These are phyloP conservation scores for Spathaspora sp. DNA, from an alignment of 805 yeast species.

Conservation along the genomic window DNA sequence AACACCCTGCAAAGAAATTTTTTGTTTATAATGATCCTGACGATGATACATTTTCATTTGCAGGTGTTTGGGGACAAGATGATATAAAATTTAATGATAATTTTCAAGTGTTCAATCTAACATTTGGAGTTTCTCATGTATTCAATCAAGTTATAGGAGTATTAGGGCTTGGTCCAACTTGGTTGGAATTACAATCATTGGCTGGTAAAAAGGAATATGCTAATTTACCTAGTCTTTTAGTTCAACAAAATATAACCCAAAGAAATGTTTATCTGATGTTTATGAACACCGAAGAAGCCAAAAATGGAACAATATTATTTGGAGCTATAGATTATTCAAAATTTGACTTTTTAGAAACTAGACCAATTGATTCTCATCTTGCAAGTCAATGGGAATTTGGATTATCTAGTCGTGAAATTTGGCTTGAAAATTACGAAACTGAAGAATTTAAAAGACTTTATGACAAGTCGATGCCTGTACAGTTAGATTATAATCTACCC, in stretches of 20 bases:
- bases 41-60: not conserved
- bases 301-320: constrained; percentile 33
- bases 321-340: constrained; percentile 44
- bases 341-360: constrained; percentile 14
- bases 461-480: not conserved
- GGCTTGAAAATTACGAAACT: not conserved
- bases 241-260: constrained; percentile 26
- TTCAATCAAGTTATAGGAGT: constrained; percentile 65
- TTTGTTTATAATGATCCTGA: not conserved
- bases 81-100: constrained; percentile 46
- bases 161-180: constrained; percentile 67
- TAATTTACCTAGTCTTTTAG: constrained; percentile 35
- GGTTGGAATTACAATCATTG: constrained; percentile 55
- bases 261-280: constrained; percentile 34
- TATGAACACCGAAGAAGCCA: constrained; percentile 23
- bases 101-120: constrained; percentile 43
- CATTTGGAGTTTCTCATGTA: constrained; percentile 71
- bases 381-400: not conserved
- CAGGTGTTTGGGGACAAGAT: constrained; percentile 63
- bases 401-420: not conserved
- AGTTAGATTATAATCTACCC: not conserved
- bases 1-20: not conserved
- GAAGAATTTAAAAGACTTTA: not conserved
- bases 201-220: constrained; percentile 27
- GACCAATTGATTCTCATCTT: not conserved